phyloP scores from a whole-genome alignment of 2,329 filamentous ascomycete genomes.

The Fragosphaeria purpurea region DNA sequence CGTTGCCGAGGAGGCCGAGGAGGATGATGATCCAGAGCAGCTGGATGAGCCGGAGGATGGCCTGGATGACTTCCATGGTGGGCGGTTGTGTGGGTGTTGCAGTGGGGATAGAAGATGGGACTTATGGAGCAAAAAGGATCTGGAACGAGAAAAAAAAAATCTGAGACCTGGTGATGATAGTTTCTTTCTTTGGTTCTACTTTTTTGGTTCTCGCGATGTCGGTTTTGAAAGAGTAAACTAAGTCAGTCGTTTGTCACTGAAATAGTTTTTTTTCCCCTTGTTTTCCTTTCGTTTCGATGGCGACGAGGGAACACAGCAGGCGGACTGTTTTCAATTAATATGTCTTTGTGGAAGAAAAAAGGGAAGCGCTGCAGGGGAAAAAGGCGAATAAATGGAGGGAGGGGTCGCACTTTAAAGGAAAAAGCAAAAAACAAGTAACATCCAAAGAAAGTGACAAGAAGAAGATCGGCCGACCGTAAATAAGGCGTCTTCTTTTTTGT shows the following conservation, averaged over 20 bases:
- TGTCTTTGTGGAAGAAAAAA: neutral
- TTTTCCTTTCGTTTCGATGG: neutral
- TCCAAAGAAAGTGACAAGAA: neutral
- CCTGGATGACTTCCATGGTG: conserved; percentile 31
- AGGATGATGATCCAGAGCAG: conserved; percentile 42
- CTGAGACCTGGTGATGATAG: too few relatives aligned
- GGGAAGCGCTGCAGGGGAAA: neutral
- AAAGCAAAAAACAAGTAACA: conserved; percentile 1
- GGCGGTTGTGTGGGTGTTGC: neutral
- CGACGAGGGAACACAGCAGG: conserved; percentile 8
- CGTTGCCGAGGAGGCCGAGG: conserved; percentile 48
- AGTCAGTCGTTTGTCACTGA: too few relatives aligned
- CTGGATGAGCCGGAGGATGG: conserved; percentile 37
- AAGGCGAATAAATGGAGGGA: neutral
- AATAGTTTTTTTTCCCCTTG: too few relatives aligned
- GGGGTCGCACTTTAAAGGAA: conserved; percentile 6
- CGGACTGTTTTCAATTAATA: neutral
- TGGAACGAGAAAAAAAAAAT: too few relatives aligned
- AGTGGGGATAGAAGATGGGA: neutral
- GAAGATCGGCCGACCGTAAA: neutral
- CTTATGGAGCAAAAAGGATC: too few relatives aligned
- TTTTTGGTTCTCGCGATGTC: too few relatives aligned
- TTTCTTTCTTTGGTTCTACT: too few relatives aligned
- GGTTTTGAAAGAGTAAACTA: too few relatives aligned
- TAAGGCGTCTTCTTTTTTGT: neutral